Evolutionary conservation across 768 basidiomycete genomes (phyloP), one percentile per base, ranked within the genome.

Genomic region (Cystofilobasidium capitatum): DNA sequence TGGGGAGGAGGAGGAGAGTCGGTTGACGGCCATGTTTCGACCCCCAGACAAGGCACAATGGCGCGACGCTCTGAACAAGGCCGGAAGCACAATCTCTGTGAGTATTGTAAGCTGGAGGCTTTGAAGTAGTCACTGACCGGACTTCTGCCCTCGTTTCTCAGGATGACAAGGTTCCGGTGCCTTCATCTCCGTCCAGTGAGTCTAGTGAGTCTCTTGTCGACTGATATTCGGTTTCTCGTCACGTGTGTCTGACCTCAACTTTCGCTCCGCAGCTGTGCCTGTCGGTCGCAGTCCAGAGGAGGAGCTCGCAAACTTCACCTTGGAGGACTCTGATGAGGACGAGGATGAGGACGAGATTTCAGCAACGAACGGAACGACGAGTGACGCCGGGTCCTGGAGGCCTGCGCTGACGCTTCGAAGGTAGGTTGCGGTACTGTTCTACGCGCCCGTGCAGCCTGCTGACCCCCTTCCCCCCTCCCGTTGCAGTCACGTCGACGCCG

Each of bases 41-140:
- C 89, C 91, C 1, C 90, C 92, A 71, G 87, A 87, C 67, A 84
- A 84, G 26, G 85, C 85, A 24, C 88, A 89, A 71, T 97, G 92
- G 91, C 86, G 83, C 75, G 89, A 91, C 42, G 75, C 77, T 59
- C 69, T 81, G 70, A 74, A 73, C 26, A 73, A 73, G 29, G 79
- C 78, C 31, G 76, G 58, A 6, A 62, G 35, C 37, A 69, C 40
- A 16, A 29, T 64, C 36, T 33, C 62, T 42, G 63, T 64, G 24
- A 40, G 63, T 63, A 5, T n/a, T 1, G 7, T 37, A 40, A 16
- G 26, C 29, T 49, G 2, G 17, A 29, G n/a, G n/a, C n/a, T n/a
- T n/a, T 33, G 29, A 26, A 60, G 58, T 51, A 33, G 1, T 26
- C 1, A 24, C 31, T 58, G 58, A 58, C 36, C 1, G 14, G n/a